Base-by-base conservation (phyloP, 23 red algal species). In the Gracilaria vermiculophylla region DNA sequence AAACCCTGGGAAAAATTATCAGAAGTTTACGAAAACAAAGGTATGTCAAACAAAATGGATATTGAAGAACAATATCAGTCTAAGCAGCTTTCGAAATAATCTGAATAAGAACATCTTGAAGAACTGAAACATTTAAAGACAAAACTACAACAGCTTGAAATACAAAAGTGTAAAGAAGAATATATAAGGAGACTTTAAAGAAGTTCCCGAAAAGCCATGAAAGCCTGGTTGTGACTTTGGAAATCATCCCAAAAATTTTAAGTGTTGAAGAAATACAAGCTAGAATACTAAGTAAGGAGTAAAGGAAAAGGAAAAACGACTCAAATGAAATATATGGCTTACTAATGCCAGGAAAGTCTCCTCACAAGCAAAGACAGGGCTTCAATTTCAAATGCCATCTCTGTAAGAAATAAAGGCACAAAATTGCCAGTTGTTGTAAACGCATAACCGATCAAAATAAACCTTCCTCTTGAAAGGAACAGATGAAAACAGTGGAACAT, bases 171-270 rank as follows among this genome's bases (percentile, higher is more conserved):
- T 4, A 53, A 77, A 15, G 71, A 52, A 50, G 44, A 52, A 31
- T 48, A 77, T 77, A 49, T 52, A 12, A 49, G 21, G 42, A 4
- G 44, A 49, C n/a, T 77, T 13, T 21, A 50, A 31, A 12, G 23
- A 52, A 77, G 71, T 77, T 50, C 50, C 5, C 49, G 27, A 52
- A 49, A 77, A 49, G 36, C 12, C 50, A 52, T 50, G 71, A 77
- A 50, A 42, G 71, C 7, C 20, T 77, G 9, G 49, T 53, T 35
- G 27, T 49, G 7, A 53, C 71, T 3, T 50, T 77, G 71, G 71
- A 73, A 73, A 47, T n/a, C 5, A 40, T 43, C 5, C 6, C 41
- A n/a, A 20, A 73, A 21, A 43, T 35, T 7, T 47, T 32, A 40
- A 29, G 5, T 33, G 36, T 73, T 7, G 67, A 73, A 47, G 67